phyloP scores from a whole-genome alignment of 2,329 filamentous ascomycete species.

The Ascochyta clinopodiicola region DNA sequence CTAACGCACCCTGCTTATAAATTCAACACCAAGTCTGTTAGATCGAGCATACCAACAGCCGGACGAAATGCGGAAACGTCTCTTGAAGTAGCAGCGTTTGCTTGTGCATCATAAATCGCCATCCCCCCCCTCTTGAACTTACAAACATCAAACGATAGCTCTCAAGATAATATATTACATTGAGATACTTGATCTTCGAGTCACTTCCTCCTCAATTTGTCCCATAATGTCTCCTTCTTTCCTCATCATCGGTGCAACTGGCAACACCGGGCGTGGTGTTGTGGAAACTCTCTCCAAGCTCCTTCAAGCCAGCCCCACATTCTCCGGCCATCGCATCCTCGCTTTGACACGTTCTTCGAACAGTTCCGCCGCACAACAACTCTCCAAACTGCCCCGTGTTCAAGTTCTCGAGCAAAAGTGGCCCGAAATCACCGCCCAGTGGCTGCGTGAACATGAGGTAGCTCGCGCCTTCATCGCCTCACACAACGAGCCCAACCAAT shows the following conservation, averaged over 20 bases:
- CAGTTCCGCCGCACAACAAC: conserved; percentile 11
- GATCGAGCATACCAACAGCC: too few relatives aligned
- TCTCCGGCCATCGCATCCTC: conserved; percentile 21
- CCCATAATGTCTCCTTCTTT: conserved; percentile 13
- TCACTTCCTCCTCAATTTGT: not conserved
- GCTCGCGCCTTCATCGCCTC: conserved; percentile 24
- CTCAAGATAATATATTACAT: too few relatives aligned
- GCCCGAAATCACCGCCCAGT: conserved; percentile 20
- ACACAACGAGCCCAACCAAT: conserved; percentile 27
- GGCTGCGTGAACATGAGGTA: conserved; percentile 19
- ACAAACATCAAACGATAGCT: too few relatives aligned
- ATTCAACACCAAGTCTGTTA: too few relatives aligned
- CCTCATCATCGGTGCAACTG: conserved; percentile 25
- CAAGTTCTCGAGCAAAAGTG: conserved; percentile 20
- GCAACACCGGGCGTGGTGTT: conserved; percentile 21
- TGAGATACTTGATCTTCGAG: too few relatives aligned
- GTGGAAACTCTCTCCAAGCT: conserved; percentile 20
- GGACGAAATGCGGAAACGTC: too few relatives aligned
- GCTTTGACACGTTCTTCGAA: conserved; percentile 21
- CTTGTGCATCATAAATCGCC: too few relatives aligned
- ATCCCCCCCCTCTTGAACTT: too few relatives aligned
- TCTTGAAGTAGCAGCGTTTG: too few relatives aligned
- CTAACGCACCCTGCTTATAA: too few relatives aligned
- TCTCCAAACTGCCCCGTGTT: conserved; percentile 21
- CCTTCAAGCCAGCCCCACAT: conserved; percentile 8